Conservation (phyloP, 1,284 basidiomycete species). For the Cerrena zonata region DNA sequence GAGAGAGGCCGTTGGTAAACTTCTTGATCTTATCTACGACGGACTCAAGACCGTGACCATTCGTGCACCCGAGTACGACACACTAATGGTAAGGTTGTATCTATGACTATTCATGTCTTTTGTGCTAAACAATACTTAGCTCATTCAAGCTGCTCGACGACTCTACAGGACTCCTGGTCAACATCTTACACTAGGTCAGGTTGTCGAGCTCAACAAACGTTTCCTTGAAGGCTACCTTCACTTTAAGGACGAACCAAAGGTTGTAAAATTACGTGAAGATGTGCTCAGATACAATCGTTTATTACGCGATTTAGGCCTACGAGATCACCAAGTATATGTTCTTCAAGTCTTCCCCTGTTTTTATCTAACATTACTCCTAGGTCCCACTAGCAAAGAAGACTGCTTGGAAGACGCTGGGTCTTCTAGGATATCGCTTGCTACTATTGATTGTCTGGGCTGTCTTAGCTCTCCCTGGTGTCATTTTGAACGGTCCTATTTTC, state of each 20-base stretch:
- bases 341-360: not conserved
- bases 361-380: slow-evolving; percentile 31
- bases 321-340: slow-evolving; percentile 86
- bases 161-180: slow-evolving; percentile 94
- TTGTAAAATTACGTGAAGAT: slow-evolving; percentile 76
- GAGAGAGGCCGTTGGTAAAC: slow-evolving; percentile 83
- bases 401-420: slow-evolving; percentile 81
- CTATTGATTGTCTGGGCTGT: slow-evolving; percentile 82
- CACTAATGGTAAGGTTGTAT: slow-evolving; percentile 71
- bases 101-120: slow-evolving; percentile 1
- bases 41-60: slow-evolving; percentile 96
- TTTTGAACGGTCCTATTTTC: slow-evolving; percentile 94
- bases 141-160: slow-evolving; percentile 92
- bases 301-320: slow-evolving; percentile 87
- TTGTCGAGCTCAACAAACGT: slow-evolving; percentile 93
- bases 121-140: slow-evolving; percentile 37
- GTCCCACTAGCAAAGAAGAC: slow-evolving; percentile 79
- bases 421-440: slow-evolving; percentile 80
- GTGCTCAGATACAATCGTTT: slow-evolving; percentile 93
- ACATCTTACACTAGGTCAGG: slow-evolving; percentile 89
- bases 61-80: slow-evolving; percentile 95
- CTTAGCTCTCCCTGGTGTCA: slow-evolving; percentile 88
- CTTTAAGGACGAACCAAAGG: slow-evolving; percentile 90
- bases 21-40: slow-evolving; percentile 91
- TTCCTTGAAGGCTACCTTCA: slow-evolving; percentile 91